These are phyloP conservation scores for Dimocarpus longan DNA, from an alignment of 345 rosid species.

Conservation along the genomic window DNA sequence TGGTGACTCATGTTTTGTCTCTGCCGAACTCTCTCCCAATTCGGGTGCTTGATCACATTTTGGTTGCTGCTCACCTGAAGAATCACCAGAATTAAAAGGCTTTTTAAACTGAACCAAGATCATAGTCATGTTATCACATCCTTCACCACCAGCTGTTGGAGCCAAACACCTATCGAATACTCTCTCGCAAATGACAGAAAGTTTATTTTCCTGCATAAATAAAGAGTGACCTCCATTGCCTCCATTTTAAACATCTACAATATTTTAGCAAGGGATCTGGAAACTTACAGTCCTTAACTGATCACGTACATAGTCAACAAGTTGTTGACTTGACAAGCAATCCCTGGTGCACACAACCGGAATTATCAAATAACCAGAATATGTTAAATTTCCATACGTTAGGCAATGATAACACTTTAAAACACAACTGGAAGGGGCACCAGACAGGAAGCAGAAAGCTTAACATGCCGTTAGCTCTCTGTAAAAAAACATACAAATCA, in stretches of 20 bases:
- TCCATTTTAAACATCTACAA: neutral
- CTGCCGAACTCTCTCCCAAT: neutral
- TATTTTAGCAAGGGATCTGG: neutral
- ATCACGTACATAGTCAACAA: slow-evolving; percentile 69
- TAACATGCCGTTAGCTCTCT: neutral
- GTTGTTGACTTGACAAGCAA: slow-evolving; percentile 86
- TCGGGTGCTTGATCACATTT: slow-evolving; percentile 1
- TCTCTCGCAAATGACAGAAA: slow-evolving; percentile 77
- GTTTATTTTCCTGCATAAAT: slow-evolving; percentile 70
- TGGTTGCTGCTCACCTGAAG: slow-evolving; percentile 1
- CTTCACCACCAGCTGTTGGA: slow-evolving; percentile 82
- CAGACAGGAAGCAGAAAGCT: neutral
- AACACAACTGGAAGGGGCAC: neutral
- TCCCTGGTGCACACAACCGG: slow-evolving; percentile 48
- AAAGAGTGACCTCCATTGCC: neutral
- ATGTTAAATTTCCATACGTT: neutral
- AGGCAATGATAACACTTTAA: neutral
- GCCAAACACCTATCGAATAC: slow-evolving; percentile 88
- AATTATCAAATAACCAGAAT: neutral
- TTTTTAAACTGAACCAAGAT: slow-evolving; percentile 83
- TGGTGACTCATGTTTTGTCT: neutral
- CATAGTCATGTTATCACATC: slow-evolving; percentile 99
- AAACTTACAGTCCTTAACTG: slow-evolving; percentile 52
- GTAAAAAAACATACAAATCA: no score
- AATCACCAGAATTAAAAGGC: slow-evolving; percentile 17